phyloP scores from a whole-genome alignment of 1,139 yeast genomes.

The Kodamaea arcana region DNA sequence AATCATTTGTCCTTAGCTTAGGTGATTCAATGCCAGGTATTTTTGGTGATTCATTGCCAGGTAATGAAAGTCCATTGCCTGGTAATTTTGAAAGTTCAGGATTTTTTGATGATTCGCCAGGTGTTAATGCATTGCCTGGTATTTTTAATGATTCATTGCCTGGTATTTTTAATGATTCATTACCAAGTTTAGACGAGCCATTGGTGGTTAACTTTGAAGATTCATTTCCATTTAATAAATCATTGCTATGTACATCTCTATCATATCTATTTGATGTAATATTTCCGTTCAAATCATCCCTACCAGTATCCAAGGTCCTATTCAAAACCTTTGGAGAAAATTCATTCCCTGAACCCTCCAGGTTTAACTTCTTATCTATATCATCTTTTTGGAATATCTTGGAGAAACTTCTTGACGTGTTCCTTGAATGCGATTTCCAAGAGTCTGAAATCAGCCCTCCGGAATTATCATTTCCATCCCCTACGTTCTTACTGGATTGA shows the following conservation, averaged over 20 bases:
- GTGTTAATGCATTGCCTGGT: too few species aligned
- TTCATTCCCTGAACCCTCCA: neutral
- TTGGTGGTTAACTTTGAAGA: neutral
- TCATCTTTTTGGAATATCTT: conserved; percentile 1
- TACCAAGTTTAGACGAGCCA: too few species aligned
- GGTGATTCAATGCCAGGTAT: neutral
- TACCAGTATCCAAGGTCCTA: neutral
- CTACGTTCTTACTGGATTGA: too few species aligned
- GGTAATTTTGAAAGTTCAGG: too few species aligned
- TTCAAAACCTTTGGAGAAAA: neutral
- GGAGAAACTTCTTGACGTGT: neutral
- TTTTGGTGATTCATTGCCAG: too few species aligned
- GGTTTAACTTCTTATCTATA: conserved; percentile 1
- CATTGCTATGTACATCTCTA: too few species aligned
- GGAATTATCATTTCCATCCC: neutral
- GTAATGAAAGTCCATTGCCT: too few species aligned
- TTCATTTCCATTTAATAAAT: neutral
- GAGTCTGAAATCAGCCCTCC: neutral
- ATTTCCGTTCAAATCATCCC: conserved; percentile 1
- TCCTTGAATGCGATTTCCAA: neutral
- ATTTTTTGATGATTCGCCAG: too few species aligned
- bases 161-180: too few species aligned
- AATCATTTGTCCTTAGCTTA: neutral
- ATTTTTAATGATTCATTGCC: too few species aligned
- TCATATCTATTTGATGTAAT: too few species aligned